phyloP scores from a whole-genome alignment of 768 basidiomycete species.

The Hemileccinum rubropunctum region DNA sequence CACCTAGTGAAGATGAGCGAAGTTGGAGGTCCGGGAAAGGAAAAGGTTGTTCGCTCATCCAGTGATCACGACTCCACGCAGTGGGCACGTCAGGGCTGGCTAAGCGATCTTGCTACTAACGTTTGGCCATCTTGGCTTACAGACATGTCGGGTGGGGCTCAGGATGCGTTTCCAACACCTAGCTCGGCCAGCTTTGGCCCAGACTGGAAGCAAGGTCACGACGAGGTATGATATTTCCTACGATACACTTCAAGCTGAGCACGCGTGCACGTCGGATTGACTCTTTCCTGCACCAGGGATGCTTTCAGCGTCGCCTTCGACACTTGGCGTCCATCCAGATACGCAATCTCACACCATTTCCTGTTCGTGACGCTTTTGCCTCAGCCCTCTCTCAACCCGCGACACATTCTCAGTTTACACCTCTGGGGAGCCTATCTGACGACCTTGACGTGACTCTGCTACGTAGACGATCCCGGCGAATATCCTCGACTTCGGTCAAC shows the following conservation, averaged over 20 bases:
- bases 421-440: constrained; percentile 59
- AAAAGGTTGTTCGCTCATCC: constrained; percentile 5
- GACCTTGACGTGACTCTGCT: constrained; percentile 64
- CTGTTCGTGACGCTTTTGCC: constrained; percentile 68
- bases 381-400: constrained; percentile 70
- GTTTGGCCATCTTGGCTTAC: background rate
- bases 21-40: constrained; percentile 24
- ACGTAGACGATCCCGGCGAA: constrained; percentile 56
- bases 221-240: constrained; percentile 15
- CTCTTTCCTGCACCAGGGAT: constrained; percentile 13
- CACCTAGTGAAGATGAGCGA: no score
- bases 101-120: background rate
- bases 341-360: constrained; percentile 82
- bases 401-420: constrained; percentile 56
- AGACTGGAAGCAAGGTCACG: constrained; percentile 7
- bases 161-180: constrained; percentile 14
- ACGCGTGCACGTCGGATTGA: background rate
- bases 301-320: constrained; percentile 61
- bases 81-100: constrained; percentile 1
- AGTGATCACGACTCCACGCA: background rate
- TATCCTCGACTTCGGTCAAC: constrained; percentile 56
- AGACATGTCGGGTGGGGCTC: constrained; percentile 23
- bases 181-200: constrained; percentile 15
- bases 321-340: constrained; percentile 74
- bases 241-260: background rate